Evolutionary conservation across 345 rosid genomes (phyloP).

Genomic region (Camelina laxa): DNA sequence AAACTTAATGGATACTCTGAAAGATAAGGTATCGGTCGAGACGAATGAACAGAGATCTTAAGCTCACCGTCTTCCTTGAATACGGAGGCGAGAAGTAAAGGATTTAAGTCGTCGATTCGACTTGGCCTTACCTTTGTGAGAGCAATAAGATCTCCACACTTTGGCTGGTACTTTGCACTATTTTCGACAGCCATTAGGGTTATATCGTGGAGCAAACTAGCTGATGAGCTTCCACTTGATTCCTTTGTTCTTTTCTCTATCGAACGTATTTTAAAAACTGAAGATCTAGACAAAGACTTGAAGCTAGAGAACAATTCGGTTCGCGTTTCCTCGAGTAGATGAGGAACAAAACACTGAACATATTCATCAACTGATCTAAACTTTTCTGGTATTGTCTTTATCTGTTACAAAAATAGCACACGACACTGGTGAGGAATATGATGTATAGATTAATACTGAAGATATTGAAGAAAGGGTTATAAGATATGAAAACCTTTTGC

Average conservation of each 20-base stretch:
- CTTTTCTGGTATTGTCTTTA: constrained; percentile 43
- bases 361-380: constrained; percentile 38
- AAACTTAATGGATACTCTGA: too few relatives aligned
- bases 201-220: constrained; percentile 17
- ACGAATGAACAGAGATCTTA: constrained; percentile 30
- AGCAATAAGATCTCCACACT: constrained; percentile 50
- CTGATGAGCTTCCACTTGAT: not conserved
- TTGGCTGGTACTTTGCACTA: constrained; percentile 44
- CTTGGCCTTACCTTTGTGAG: constrained; percentile 44
- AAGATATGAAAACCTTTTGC: constrained; percentile 24
- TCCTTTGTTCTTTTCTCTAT: not conserved
- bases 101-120: constrained; percentile 38
- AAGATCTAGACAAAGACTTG: constrained; percentile 28
- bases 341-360: constrained; percentile 42
- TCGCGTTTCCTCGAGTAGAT: constrained; percentile 47
- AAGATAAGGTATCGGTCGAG: too few relatives aligned
- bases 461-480: not conserved
- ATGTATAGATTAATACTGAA: not conserved
- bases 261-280: not conserved
- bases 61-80: not conserved
- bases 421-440: not conserved
- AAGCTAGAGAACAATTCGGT: constrained; percentile 42
- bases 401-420: constrained; percentile 36
- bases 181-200: too few relatives aligned
- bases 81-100: constrained; percentile 42